Base-by-base conservation (phyloP, 345 rosid species). In the Brassica cretica region DNA sequence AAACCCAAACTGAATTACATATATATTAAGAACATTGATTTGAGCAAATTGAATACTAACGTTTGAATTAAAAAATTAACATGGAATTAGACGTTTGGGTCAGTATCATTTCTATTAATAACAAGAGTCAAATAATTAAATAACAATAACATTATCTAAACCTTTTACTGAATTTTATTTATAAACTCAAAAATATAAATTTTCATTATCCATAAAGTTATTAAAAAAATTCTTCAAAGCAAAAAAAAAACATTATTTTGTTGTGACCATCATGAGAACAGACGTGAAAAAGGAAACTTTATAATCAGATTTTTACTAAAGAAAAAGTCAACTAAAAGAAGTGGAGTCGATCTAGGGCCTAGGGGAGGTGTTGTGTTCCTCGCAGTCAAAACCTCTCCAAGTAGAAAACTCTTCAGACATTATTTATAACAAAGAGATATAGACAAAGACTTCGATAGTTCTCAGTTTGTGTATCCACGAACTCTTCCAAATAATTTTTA, bases 331-430 rank as follows among this genome's bases (percentile, higher is more conserved):
- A 66, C 73, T 9, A 11, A 58, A 44, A 12, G 49, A 64, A 44
- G 77, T 78, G 25, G 81, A 78, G 73, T 78, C 19, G 62, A 78
- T 78, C 81, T 25, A 59, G 2, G 56, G 59, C 72, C 81, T 25
- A 59, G 2, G 56, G 49, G 53, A 56, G 66, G 67, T 71, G 81
- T 30, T 35, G 75, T 70, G 71, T 77, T 71, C 59, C 49, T 71
- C 27, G 2, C 44, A 78, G 81, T 72, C 81, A 66, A 72, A 44
- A 27, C 4, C 64, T 46, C 66, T 4, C 0, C 0, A 16, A 63
- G 65, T 55, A 62, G 19, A 62, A 72, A 76, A 61, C 18, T 30
- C 73, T 70, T 41, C 16, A 63, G 14, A 67, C 71, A 51, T 14
- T 51, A 35, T 53, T 53, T 71, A 71, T 33, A 77, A 66, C 60